phyloP scores from a whole-genome alignment of 257 asterid genomes.

The Lycium barbarum region DNA sequence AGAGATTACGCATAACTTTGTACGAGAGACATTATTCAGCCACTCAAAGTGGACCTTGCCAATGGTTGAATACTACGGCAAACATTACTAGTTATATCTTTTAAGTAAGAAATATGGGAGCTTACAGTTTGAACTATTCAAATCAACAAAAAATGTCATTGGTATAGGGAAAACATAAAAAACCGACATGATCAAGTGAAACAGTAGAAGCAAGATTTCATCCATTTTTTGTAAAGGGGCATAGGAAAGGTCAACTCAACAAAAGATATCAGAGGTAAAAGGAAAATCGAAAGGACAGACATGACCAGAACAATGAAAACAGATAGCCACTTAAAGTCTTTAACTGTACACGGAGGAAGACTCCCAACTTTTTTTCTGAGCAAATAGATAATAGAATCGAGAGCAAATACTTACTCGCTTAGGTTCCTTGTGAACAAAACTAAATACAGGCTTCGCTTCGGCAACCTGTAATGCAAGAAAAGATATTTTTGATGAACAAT shows the following conservation, averaged over 20 bases:
- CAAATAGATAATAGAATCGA: not conserved
- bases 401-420: slow-evolving; percentile 61
- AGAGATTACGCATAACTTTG: not conserved
- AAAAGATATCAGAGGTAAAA: not conserved
- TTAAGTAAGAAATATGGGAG: slow-evolving; percentile 14
- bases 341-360: not conserved
- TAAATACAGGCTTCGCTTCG: slow-evolving; percentile 63
- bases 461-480: slow-evolving; percentile 56
- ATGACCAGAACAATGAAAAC: slow-evolving; percentile 11
- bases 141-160: not conserved
- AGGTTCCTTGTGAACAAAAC: slow-evolving; percentile 75
- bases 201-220: not conserved
- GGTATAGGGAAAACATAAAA: not conserved
- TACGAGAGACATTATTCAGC: slow-evolving; percentile 4
- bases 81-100: not conserved
- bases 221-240: not conserved
- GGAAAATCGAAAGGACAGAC: not conserved
- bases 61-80: not conserved
- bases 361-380: not conserved
- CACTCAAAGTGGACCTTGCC: slow-evolving; percentile 14
- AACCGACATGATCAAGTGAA: not conserved
- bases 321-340: slow-evolving; percentile 1
- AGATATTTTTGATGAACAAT: slow-evolving; percentile 9
- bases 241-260: not conserved
- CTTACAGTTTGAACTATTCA: not conserved